phyloP scores from a whole-genome alignment of 2,329 filamentous ascomycete species.

The Paraconiothyrium brasiliense region DNA sequence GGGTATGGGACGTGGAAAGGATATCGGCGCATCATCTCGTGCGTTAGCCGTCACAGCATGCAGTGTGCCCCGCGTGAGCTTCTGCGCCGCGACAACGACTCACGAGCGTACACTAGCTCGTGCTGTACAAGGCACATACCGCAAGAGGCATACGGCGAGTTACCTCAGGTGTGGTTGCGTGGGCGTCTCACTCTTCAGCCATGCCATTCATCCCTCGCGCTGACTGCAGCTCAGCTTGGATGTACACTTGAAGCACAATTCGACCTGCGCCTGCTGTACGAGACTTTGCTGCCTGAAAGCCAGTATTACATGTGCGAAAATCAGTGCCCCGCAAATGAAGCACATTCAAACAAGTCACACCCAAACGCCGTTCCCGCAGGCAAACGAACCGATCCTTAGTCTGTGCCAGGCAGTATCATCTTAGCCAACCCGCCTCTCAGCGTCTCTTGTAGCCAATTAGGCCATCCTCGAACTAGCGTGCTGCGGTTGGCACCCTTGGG shows the following conservation, averaged over 20 bases:
- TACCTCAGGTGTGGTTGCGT: background rate
- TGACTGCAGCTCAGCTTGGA: conserved; percentile 9
- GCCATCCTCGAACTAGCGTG: conserved; percentile 54
- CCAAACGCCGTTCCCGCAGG: conserved; percentile 5
- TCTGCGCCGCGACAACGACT: background rate
- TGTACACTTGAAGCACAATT: background rate
- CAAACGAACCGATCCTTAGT: conserved; percentile 8
- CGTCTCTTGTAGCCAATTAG: conserved; percentile 59
- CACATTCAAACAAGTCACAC: background rate
- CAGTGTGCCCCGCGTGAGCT: background rate
- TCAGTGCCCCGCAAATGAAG: background rate
- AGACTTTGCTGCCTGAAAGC: background rate
- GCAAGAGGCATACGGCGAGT: background rate
- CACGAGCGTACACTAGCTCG: background rate
- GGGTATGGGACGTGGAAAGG: background rate
- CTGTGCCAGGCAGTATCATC: conserved; percentile 25
- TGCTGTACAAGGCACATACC: background rate
- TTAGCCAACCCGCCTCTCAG: conserved; percentile 32
- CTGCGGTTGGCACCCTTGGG: conserved; percentile 32
- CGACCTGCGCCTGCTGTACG: background rate
- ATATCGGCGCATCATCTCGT: background rate
- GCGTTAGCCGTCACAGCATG: background rate
- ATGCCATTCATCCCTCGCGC: background rate
- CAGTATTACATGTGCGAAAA: background rate
- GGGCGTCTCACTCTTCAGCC: background rate